phyloP scores from a whole-genome alignment of 2,329 filamentous ascomycete genomes.

The Botrytis fabae region DNA sequence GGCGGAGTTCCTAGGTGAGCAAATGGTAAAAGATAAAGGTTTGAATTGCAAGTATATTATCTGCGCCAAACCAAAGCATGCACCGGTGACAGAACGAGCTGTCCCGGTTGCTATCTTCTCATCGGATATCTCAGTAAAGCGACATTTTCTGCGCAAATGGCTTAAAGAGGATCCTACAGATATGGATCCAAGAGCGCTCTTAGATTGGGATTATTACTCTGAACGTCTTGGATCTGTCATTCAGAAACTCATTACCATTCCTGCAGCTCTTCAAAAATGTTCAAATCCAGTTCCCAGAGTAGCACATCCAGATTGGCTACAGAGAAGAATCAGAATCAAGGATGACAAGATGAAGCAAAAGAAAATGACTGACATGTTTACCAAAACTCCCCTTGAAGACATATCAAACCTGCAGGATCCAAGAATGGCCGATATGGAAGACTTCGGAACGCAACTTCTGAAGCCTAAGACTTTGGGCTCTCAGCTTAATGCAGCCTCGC shows the following conservation, averaged over 20 bases:
- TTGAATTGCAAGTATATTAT: conserved; percentile 99
- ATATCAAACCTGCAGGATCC: conserved; percentile 64
- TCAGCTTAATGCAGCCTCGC: conserved; percentile 51
- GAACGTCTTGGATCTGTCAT: conserved; percentile 96
- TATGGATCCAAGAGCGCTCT: conserved; percentile 83
- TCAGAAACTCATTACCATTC: conserved; percentile 98
- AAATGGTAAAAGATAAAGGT: conserved; percentile 99
- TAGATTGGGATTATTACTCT: conserved; percentile 97
- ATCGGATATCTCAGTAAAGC: conserved; percentile 83
- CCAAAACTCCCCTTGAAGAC: conserved; percentile 69
- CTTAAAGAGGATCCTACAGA: conserved; percentile 87
- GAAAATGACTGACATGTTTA: conserved; percentile 94
- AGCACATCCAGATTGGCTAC: conserved; percentile 93
- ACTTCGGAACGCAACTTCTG: conserved; percentile 69
- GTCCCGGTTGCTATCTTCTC: conserved; percentile 97
- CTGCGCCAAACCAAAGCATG: conserved; percentile 78
- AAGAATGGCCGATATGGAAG: conserved; percentile 71
- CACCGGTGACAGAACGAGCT: conserved; percentile 91
- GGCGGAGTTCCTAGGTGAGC: conserved; percentile 93
- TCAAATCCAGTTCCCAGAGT: conserved; percentile 93
- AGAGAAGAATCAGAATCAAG: conserved; percentile 88
- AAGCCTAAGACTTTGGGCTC: conserved; percentile 62
- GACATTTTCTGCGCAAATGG: conserved; percentile 91
- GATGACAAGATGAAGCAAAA: conserved; percentile 98
- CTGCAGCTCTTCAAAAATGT: conserved; percentile 91